phyloP scores from a whole-genome alignment of 352 stramenopile species.

The Globisporangium nagaii region DNA sequence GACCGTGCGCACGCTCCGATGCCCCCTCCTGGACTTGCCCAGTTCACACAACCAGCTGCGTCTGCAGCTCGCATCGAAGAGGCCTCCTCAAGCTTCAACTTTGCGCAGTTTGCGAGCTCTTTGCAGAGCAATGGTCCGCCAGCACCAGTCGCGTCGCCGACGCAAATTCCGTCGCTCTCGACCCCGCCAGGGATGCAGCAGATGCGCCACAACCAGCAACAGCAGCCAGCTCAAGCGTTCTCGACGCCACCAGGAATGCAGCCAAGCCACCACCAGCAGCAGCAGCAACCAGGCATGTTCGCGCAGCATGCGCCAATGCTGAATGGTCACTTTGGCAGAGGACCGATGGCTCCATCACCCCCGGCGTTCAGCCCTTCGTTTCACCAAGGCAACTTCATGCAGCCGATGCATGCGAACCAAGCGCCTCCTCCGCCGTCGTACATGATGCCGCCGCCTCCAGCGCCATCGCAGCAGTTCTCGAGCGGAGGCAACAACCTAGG shows the following conservation, averaged over 20 bases:
- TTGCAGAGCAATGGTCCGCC: conserved; percentile 21
- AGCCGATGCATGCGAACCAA: conserved; percentile 15
- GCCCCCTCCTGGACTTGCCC: conserved; percentile 21
- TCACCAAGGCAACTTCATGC: conserved; percentile 20
- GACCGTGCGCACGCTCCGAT: conserved; percentile 6
- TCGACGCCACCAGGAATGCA: not conserved
- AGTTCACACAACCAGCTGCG: conserved; percentile 7
- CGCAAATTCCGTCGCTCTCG: conserved; percentile 3
- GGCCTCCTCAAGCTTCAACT: conserved; percentile 28
- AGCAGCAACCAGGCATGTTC: conserved; percentile 3
- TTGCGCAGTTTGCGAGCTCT: conserved; percentile 37
- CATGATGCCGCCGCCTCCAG: conserved; percentile 20
- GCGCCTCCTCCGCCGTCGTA: conserved; percentile 14
- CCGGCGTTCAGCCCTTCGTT: conserved; percentile 19
- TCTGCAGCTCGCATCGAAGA: conserved; percentile 5
- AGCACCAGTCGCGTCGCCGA: not conserved
- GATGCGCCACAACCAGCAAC: not conserved
- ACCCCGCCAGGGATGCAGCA: not conserved
- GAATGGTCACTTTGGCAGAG: conserved; percentile 17
- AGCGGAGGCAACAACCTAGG: conserved; percentile 4
- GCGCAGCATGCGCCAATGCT: conserved; percentile 13
- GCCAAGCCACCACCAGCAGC: not conserved
- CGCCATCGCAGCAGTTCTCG: conserved; percentile 15
- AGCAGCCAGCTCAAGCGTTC: not conserved
- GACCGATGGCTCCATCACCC: conserved; percentile 2